Evolutionary conservation across 106 monocot genomes (phyloP), one percentile per base, ranked within the genome.

Genomic region (Dioscorea zingiberensis): DNA sequence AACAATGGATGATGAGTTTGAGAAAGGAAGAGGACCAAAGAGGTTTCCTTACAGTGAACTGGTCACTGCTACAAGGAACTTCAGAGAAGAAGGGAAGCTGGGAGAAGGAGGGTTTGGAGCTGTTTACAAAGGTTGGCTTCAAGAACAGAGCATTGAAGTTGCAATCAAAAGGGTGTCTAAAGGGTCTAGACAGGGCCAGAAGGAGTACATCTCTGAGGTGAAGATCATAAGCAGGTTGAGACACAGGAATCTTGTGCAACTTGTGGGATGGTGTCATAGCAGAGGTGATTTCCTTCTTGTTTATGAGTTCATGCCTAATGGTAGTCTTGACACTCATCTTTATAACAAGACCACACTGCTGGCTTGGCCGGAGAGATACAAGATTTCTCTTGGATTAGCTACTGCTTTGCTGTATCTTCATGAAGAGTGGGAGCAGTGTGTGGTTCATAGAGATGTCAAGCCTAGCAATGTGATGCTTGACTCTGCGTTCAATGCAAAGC

Each of bases 381-480:
- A 18, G 49, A 49, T 49, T 18, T 2, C 49, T 16, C 49, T 49
- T 18, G 49, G 49, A n/a, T n/a, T n/a, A n/a, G n/a, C n/a, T n/a
- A n/a, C n/a, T n/a, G n/a, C n/a, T n/a, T n/a, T n/a, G n/a, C 13
- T 49, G 16, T 49, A 49, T 18, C 49, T 49, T 18, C 49, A 49
- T 18, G 49, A 49, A 9, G 49, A 49, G 49, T 49, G 49, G 49
- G 49, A 49, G 55, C 55, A 55, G 55, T 55, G 55, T 55, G 55
- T 55, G 55, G 17, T n/a, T 4, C 55, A 55, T 55, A 55, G 55
- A 55, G 55, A 55, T 22, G 9, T 55, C 55, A 55, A 55, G 55
- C 55, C 22, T 2, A 55, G 55, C 55, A 55, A 55, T 55, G 21
- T 55, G 3, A 55, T 55, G 55, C 21, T 55, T 1, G 55, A 49